Conservation (phyloP, 768 basidiomycete genomes). For the Pluteus cervinus region DNA sequence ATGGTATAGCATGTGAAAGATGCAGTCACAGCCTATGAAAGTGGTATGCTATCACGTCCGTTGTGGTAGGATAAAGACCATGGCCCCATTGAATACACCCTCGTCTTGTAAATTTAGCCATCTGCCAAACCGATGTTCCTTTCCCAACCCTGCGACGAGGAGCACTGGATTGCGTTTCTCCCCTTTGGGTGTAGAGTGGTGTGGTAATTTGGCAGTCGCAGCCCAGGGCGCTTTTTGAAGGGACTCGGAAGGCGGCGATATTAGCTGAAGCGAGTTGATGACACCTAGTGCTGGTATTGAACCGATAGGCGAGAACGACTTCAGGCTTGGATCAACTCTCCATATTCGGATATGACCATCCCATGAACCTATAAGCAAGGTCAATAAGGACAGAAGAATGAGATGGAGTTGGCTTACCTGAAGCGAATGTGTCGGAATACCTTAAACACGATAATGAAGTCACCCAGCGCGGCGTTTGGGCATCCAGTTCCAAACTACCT, state of each 20-base stretch:
- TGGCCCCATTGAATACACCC: conserved; percentile 66
- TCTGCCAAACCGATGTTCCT: conserved; percentile 85
- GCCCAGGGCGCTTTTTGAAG: conserved; percentile 33
- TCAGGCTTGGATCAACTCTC: conserved; percentile 77
- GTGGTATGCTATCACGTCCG: too few species aligned
- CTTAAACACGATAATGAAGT: conserved; percentile 76
- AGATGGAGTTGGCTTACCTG: conserved; percentile 62
- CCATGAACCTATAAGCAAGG: conserved; percentile 70
- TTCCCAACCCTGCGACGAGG: conserved; percentile 75
- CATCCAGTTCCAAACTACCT: conserved; percentile 58
- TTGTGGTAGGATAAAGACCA: conserved; percentile 55
- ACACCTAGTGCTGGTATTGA: conserved; percentile 68
- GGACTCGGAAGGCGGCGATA: conserved; percentile 46
- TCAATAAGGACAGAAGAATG: not conserved
- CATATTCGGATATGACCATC: conserved; percentile 87
- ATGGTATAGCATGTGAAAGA: too few species aligned
- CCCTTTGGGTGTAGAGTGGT: not conserved
- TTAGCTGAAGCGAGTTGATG: conserved; percentile 85
- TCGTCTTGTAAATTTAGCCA: conserved; percentile 76
- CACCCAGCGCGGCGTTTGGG: conserved; percentile 84
- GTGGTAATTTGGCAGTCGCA: conserved; percentile 10
- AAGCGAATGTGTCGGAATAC: conserved; percentile 88
- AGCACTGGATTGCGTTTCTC: conserved; percentile 31
- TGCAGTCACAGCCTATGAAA: too few species aligned
- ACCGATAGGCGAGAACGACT: conserved; percentile 66